A percentile compares a stretch with the other conserved stretches of the same genome.
Evolutionary conservation across 768 basidiomycete genomes (phyloP).

Genomic region (Phlebiopsis gigantea): DNA sequence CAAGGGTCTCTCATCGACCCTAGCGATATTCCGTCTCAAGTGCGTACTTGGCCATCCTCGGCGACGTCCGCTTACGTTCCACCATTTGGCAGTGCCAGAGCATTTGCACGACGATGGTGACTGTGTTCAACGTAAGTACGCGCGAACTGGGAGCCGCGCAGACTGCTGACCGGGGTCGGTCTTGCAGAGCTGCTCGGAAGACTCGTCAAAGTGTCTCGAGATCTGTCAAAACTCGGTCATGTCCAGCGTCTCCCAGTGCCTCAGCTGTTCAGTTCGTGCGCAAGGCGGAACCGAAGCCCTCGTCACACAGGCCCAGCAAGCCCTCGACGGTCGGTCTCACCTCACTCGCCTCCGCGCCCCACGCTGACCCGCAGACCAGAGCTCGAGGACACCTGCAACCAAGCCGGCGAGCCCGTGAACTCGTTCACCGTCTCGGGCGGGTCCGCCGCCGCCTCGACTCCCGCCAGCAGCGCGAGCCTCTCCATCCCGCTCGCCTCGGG

Average conservation of each 20-base stretch:
- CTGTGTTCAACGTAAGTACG: constrained; percentile 1
- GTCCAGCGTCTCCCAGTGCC: not conserved
- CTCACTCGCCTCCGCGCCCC: not conserved
- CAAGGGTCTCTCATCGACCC: constrained; percentile 2
- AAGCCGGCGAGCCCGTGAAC: not conserved
- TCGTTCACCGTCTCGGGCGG: not conserved
- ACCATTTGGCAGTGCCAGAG: not conserved
- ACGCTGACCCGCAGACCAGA: not conserved
- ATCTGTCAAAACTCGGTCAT: not conserved
- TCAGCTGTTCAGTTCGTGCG: not conserved
- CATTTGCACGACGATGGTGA: not conserved
- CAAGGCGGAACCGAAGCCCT: not conserved
- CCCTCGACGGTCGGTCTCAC: not conserved
- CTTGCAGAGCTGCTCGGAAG: not conserved
- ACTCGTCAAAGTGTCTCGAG: not conserved
- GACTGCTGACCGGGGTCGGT: not conserved
- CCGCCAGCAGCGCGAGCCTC: not conserved
- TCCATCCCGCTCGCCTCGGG: not conserved
- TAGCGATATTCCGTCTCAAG: not conserved
- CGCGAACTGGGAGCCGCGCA: too few species aligned
- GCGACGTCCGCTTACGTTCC: not conserved
- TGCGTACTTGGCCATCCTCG: not conserved
- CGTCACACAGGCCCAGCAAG: not conserved
- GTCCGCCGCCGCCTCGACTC: not conserved
- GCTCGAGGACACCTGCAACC: not conserved